These are phyloP conservation scores for Malus hybrid DNA, from an alignment of 331 rosid species.

Conservation along the genomic window DNA sequence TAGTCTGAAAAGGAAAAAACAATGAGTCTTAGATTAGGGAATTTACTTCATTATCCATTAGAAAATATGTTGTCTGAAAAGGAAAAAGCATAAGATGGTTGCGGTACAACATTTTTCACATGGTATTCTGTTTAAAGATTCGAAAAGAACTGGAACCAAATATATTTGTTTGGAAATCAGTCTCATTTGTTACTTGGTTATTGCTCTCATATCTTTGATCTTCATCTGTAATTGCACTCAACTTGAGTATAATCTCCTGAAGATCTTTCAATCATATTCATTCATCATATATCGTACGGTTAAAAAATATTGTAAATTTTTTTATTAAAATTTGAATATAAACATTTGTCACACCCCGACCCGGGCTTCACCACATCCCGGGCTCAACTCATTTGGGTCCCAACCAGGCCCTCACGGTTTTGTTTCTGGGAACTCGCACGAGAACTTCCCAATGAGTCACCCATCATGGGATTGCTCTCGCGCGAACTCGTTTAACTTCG, in stretches of 20 bases:
- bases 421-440: too few species aligned
- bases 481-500: too few species aligned
- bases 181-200: neutral
- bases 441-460: too few species aligned
- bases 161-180: neutral
- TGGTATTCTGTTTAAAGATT: neutral
- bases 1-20: neutral
- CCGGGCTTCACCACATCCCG: too few species aligned
- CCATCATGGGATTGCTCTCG: too few species aligned
- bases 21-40: neutral
- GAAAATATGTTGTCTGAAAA: neutral
- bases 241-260: neutral
- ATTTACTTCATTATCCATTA: neutral
- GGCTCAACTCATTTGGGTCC: too few species aligned
- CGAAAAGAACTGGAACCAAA: neutral
- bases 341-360: too few species aligned
- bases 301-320: too few species aligned
- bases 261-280: too few species aligned
- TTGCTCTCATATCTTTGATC: neutral
- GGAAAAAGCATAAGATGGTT: neutral
- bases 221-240: neutral
- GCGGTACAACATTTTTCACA: neutral
- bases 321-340: too few species aligned
- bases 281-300: too few species aligned
- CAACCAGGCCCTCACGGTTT: too few species aligned